These are phyloP conservation scores for Alternaria gaisen DNA, from an alignment of 2,329 filamentous ascomycete species.

Conservation along the genomic window DNA sequence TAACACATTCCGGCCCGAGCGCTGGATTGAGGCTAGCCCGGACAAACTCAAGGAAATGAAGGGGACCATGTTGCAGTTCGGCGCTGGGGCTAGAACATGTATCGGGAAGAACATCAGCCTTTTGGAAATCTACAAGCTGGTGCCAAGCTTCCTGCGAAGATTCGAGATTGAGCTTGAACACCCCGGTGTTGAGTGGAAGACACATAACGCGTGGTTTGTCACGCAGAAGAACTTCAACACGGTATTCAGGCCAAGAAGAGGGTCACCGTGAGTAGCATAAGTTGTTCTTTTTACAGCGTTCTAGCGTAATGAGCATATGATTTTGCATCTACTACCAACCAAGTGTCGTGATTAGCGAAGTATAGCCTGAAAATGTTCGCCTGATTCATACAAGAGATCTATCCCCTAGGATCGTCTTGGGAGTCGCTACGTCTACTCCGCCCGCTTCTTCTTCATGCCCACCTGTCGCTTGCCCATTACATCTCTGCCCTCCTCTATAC, in stretches of 20 bases:
- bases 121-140: slow-evolving; percentile 61
- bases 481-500: slow-evolving; percentile 91
- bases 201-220: slow-evolving; percentile 65
- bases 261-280: not conserved
- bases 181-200: slow-evolving; percentile 55
- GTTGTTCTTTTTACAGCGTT: slow-evolving; percentile 6
- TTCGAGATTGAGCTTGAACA: slow-evolving; percentile 64
- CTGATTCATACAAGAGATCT: not conserved
- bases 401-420: not conserved
- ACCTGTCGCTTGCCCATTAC: slow-evolving; percentile 80
- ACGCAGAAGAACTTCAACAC: slow-evolving; percentile 57
- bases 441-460: slow-evolving; percentile 46
- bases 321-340: not conserved
- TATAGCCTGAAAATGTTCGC: not conserved
- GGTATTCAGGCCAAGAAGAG: slow-evolving; percentile 49
- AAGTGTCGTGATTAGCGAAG: not conserved
- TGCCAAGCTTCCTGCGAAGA: slow-evolving; percentile 67
- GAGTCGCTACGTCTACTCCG: slow-evolving; percentile 6
- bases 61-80: slow-evolving; percentile 76
- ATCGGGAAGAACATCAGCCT: slow-evolving; percentile 65
- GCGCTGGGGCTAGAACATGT: slow-evolving; percentile 74
- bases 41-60: slow-evolving; percentile 71
- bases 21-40: slow-evolving; percentile 67
- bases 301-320: slow-evolving; percentile 4
- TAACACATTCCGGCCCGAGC: slow-evolving; percentile 72